phyloP scores from a whole-genome alignment of 495 filamentous ascomycete genomes.

The Tuber calosporum region DNA sequence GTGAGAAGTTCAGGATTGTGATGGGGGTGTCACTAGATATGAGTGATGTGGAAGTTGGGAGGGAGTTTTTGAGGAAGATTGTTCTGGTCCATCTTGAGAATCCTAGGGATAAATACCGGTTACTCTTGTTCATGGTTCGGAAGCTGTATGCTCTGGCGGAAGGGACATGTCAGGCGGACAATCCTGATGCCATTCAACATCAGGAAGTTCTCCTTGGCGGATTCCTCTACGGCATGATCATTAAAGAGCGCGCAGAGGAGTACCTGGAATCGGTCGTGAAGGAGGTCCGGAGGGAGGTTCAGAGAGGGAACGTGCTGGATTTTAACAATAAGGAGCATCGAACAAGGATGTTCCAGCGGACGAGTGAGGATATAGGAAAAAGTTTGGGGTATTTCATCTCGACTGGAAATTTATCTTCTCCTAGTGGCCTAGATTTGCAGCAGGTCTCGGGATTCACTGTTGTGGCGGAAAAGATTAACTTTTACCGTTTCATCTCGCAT shows the following conservation, averaged over 20 bases:
- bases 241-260: constrained; percentile 91
- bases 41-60: constrained; percentile 77
- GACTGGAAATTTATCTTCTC: constrained; percentile 85
- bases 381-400: constrained; percentile 90
- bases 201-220: constrained; percentile 90
- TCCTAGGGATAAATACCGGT: constrained; percentile 75
- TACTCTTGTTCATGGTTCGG: constrained; percentile 91
- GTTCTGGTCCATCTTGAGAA: constrained; percentile 88
- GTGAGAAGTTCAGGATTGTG: constrained; percentile 80
- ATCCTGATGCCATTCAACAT: constrained; percentile 90
- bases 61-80: constrained; percentile 79
- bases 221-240: constrained; percentile 85
- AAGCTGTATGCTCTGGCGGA: constrained; percentile 90
- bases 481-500: constrained; percentile 96
- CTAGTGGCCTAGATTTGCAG: constrained; percentile 85
- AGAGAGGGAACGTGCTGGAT: constrained; percentile 23
- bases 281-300: constrained; percentile 54
- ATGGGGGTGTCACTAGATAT: constrained; percentile 71
- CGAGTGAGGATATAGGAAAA: constrained; percentile 80
- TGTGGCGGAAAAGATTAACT: constrained; percentile 98
- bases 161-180: constrained; percentile 85
- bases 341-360: constrained; percentile 63
- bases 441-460: constrained; percentile 92
- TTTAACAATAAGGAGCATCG: constrained; percentile 66
- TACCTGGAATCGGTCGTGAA: constrained; percentile 65